Conservation (phyloP, 179 eudicot genomes). For the Beta macrorhiza region DNA sequence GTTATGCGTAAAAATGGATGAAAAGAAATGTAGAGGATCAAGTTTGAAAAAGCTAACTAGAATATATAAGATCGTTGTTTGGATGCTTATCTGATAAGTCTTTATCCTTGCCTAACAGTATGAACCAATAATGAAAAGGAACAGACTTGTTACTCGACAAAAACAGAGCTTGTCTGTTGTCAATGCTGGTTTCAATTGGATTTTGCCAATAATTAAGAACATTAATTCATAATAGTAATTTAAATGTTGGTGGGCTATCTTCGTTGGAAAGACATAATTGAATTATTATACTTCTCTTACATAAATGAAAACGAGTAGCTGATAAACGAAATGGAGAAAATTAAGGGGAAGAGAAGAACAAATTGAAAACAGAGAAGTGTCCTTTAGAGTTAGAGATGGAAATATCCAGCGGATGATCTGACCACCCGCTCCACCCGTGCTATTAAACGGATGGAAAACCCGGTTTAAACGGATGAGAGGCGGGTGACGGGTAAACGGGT, state of each 20-base stretch:
- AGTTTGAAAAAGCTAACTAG: background rate
- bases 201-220: background rate
- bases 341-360: no score
- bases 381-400: no score
- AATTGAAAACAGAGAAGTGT: no score
- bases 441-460: no score
- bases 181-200: conserved; percentile 2
- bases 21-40: no score
- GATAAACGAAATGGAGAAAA: no score
- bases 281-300: background rate
- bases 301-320: no score
- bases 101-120: conserved; percentile 7
- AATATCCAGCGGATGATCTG: no score
- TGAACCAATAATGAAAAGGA: conserved; percentile 3
- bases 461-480: no score
- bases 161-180: background rate
- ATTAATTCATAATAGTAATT: background rate
- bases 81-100: conserved; percentile 1
- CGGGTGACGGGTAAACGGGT: no score
- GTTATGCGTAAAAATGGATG: background rate
- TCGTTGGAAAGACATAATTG: background rate
- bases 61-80: background rate
- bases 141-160: conserved; percentile 4
- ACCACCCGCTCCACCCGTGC: no score
- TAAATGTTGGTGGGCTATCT: background rate